Conservation (phyloP, 75 land plant genomes). For the Azolla pinnata region DNA sequence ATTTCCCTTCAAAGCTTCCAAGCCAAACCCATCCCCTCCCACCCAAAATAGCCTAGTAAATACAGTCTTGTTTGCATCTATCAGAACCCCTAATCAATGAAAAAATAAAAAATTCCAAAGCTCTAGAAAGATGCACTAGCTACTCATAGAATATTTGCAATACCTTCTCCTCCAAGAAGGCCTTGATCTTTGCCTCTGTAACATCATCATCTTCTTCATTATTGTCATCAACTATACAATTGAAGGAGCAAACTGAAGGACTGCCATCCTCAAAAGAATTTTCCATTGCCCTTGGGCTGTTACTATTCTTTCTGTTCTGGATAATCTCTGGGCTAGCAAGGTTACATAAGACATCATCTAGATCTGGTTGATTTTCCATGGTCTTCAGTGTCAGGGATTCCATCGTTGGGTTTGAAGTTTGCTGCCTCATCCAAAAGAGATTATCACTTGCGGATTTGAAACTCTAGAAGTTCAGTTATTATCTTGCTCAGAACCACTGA, state of each 20-base stretch:
- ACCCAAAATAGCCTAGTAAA: too few relatives aligned
- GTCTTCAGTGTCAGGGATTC: slow-evolving; percentile 66
- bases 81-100: too few relatives aligned
- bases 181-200: slow-evolving; percentile 79
- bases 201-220: slow-evolving; percentile 86
- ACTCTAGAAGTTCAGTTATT: not conserved
- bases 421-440: not conserved
- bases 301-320: slow-evolving; percentile 23
- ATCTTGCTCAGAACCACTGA: not conserved
- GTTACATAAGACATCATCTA: slow-evolving; percentile 28
- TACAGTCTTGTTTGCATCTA: too few relatives aligned
- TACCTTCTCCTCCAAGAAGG: slow-evolving; percentile 92
- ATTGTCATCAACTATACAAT: slow-evolving; percentile 21
- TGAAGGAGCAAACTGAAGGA: slow-evolving; percentile 38
- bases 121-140: not conserved
- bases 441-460: not conserved
- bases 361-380: slow-evolving; percentile 45
- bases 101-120: not conserved
- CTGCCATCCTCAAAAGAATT: too few relatives aligned
- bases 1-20: too few relatives aligned
- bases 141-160: not conserved
- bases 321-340: not conserved
- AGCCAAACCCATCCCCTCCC: too few relatives aligned
- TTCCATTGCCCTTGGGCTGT: slow-evolving; percentile 4
- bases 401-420: slow-evolving; percentile 22